phyloP scores from a whole-genome alignment of 352 stramenopile species.

The Phytophthora quininea region DNA sequence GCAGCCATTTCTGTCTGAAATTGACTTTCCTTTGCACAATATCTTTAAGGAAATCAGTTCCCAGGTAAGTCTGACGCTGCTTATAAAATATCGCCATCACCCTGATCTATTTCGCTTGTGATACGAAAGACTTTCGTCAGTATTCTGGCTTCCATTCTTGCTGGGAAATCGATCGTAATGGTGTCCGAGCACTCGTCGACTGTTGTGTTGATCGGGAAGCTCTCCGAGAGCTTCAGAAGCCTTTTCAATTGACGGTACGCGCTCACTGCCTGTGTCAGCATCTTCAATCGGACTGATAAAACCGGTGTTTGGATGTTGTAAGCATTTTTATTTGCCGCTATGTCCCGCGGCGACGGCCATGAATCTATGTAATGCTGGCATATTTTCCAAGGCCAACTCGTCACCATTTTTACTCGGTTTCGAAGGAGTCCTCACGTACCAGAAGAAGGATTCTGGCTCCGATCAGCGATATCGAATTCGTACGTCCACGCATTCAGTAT shows the following conservation, averaged over 20 bases:
- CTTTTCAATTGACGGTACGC: conserved; percentile 65
- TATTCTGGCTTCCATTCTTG: conserved; percentile 50
- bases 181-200: conserved; percentile 53
- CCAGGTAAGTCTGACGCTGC: conserved; percentile 36
- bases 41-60: conserved; percentile 63
- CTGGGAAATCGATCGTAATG: conserved; percentile 60
- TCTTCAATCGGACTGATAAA: no score
- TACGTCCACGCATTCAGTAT: conserved; percentile 27
- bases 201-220: conserved; percentile 48
- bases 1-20: conserved; percentile 4
- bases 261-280: neutral
- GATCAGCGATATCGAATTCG: conserved; percentile 71
- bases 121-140: conserved; percentile 49
- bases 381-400: conserved; percentile 35
- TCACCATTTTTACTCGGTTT: conserved; percentile 61
- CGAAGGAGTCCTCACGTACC: conserved; percentile 50
- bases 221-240: conserved; percentile 44
- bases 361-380: conserved; percentile 35
- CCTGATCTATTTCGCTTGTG: conserved; percentile 7
- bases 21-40: conserved; percentile 37
- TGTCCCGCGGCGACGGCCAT: conserved; percentile 48
- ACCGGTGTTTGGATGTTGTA: no score
- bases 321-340: conserved; percentile 66
- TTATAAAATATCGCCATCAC: neutral
- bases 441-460: conserved; percentile 49